Percentiles rank a stretch among this genome's conserved stretches.
phyloP scores from a whole-genome alignment of 805 yeast species.

The Wickerhamiella hasegawae region DNA sequence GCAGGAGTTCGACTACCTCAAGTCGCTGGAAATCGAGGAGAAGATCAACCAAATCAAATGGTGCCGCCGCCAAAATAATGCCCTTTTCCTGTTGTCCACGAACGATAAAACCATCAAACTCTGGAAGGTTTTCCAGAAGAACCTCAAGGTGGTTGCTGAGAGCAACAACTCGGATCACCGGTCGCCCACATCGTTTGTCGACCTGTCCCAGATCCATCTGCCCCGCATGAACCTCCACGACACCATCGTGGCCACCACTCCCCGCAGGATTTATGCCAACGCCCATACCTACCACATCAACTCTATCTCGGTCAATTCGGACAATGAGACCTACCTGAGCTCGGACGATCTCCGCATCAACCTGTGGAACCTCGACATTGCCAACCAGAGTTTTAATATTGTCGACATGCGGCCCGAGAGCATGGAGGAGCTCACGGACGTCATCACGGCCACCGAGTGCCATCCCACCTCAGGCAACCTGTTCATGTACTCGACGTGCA shows the following conservation, averaged over 20 bases:
- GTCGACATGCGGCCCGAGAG: conserved; percentile 96
- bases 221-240: conserved; percentile 91
- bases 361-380: conserved; percentile 85
- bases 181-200: conserved; percentile 16
- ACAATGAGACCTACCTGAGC: conserved; percentile 85
- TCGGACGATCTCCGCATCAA: conserved; percentile 92
- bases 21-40: conserved; percentile 93
- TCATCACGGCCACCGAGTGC: conserved; percentile 90
- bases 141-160: conserved; percentile 80
- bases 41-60: conserved; percentile 92
- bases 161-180: conserved; percentile 52
- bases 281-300: conserved; percentile 98
- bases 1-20: conserved; percentile 93
- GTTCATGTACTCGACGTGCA: conserved; percentile 88
- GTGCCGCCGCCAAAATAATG: conserved; percentile 75
- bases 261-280: conserved; percentile 78
- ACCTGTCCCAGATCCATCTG: conserved; percentile 37
- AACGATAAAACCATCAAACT: conserved; percentile 97
- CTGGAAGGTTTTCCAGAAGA: conserved; percentile 91
- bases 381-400: conserved; percentile 90
- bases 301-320: conserved; percentile 85
- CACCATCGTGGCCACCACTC: conserved; percentile 87
- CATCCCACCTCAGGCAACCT: conserved; percentile 86
- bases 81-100: conserved; percentile 81
- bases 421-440: conserved; percentile 98